Base-by-base conservation (phyloP, 2,329 filamentous ascomycete genomes). In the Neodidymelliopsis sp. region DNA sequence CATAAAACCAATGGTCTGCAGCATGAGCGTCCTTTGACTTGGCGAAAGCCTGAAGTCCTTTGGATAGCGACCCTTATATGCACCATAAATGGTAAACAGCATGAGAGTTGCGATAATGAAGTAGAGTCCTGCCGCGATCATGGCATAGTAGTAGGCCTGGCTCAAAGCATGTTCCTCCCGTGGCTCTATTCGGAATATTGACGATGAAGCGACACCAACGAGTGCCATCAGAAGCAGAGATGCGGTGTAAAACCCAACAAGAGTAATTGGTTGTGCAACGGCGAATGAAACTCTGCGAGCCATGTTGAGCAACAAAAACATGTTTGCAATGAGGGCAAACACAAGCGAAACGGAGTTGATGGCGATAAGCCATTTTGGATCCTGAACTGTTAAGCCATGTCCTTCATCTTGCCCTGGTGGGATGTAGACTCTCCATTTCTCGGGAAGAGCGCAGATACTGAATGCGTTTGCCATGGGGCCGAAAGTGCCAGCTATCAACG, bases 91-190 rank as follows among this genome's bases (percentile, higher is more conserved):
- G 0, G 83, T 85, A 7, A 83, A 57, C 22, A 78, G 72, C 77
- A 85, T 79, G 7, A 85, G 65, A 2, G 74, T 74, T 1, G 80
- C 75, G 28, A 85, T 78, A 41, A 84, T 73, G 49, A 82, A 80
- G 59, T 85, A 85, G 3, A 84, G 63, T 0, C 63, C 75, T 2
- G 82, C 80, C 4, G 83, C 83, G 45, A 83, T 81, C 41, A 83
- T 79, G 2, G 75, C 83, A 56, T 84, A 85, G 62, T 85, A 86
- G 63, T 79, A 85, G 6, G 81, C 80, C 56, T 83, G 79, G 0
- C 79, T 79, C 18, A 85, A 66, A 1, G 80, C 75, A 55, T 79
- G 77, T 9, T 73, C 66, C 29, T 67, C 48, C 11, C 69, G 69
- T 0, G 77, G 74, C 15, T 71, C 68, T 8, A 79, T 66, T 12